A percentile compares a stretch with the other conserved stretches of the same genome.
These are phyloP conservation scores for Yarrowia sp. DNA, from an alignment of 805 yeast species.

Conservation along the genomic window DNA sequence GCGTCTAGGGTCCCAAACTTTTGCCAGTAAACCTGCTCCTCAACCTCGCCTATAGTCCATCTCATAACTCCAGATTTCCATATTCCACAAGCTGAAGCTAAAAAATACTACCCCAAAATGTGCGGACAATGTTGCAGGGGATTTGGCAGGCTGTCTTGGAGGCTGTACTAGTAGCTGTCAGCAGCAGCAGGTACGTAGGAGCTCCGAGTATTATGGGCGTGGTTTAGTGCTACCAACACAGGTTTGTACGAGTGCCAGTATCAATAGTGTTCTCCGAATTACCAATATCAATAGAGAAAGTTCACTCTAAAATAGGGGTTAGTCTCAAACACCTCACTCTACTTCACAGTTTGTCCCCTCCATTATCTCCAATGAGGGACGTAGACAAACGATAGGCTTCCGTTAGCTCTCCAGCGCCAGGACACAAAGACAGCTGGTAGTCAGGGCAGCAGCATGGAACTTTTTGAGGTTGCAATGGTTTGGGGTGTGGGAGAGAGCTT, in stretches of 20 bases:
- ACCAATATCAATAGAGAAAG: too few relatives aligned
- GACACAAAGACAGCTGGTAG: neutral
- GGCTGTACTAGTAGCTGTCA: too few relatives aligned
- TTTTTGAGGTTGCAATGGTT: neutral
- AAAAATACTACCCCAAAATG: neutral
- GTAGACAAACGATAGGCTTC: neutral
- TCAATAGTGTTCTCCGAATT: too few relatives aligned
- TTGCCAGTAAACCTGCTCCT: neutral
- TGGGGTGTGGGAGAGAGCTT: too few relatives aligned
- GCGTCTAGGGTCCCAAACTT: neutral
- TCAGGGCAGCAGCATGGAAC: constrained; percentile 12
- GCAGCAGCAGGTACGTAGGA: too few relatives aligned
- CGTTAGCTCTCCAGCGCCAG: neutral
- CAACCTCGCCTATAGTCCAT: too few relatives aligned
- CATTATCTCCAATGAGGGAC: too few relatives aligned
- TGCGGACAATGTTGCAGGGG: neutral
- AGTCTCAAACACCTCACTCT: too few relatives aligned
- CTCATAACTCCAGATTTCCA: neutral
- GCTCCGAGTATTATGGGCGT: neutral
- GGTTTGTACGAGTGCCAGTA: too few relatives aligned
- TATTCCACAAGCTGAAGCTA: neutral
- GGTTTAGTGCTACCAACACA: neutral
- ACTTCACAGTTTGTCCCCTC: too few relatives aligned
- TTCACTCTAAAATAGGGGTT: too few relatives aligned
- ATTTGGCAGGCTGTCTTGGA: too few relatives aligned